Evolutionary conservation across 306 rosid species (phyloP).

Genomic region (Vigna trinervia): DNA sequence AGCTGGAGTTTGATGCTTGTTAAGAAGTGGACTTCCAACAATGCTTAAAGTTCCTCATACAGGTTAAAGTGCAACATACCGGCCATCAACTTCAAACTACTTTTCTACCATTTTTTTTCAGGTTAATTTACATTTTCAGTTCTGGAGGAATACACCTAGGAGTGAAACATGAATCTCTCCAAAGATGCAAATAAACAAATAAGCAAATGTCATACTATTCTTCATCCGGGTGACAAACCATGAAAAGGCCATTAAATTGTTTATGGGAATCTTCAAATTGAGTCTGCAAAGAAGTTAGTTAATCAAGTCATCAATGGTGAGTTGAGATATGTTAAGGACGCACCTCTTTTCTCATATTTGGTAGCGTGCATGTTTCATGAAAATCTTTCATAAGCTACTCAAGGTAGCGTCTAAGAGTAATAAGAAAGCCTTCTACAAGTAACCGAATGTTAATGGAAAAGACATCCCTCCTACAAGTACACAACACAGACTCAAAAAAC

Average conservation of each 20-base stretch:
- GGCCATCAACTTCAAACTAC: neutral
- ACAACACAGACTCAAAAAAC: neutral
- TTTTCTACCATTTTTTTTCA: slow-evolving; percentile 28
- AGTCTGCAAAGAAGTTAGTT: too few relatives aligned
- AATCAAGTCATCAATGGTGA: too few relatives aligned
- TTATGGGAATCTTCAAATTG: too few relatives aligned
- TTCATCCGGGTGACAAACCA: too few relatives aligned
- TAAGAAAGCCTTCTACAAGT: neutral
- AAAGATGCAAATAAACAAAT: slow-evolving; percentile 30
- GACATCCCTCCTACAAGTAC: neutral
- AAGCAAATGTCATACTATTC: slow-evolving; percentile 4
- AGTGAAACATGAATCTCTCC: slow-evolving; percentile 39
- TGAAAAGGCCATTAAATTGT: too few relatives aligned
- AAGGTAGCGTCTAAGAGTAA: neutral
- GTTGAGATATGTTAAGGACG: too few relatives aligned
- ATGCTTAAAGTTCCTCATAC: slow-evolving; percentile 49
- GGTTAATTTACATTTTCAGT: slow-evolving; percentile 72
- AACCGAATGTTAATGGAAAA: neutral
- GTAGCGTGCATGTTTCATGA: too few relatives aligned
- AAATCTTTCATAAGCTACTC: too few relatives aligned
- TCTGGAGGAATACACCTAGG: slow-evolving; percentile 68
- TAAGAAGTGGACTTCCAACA: neutral
- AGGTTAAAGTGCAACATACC: slow-evolving; percentile 49
- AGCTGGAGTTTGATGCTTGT: slow-evolving; percentile 36
- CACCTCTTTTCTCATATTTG: too few relatives aligned